These are phyloP conservation scores for Mycena venus DNA, from an alignment of 768 basidiomycete genomes.

Conservation along the genomic window DNA sequence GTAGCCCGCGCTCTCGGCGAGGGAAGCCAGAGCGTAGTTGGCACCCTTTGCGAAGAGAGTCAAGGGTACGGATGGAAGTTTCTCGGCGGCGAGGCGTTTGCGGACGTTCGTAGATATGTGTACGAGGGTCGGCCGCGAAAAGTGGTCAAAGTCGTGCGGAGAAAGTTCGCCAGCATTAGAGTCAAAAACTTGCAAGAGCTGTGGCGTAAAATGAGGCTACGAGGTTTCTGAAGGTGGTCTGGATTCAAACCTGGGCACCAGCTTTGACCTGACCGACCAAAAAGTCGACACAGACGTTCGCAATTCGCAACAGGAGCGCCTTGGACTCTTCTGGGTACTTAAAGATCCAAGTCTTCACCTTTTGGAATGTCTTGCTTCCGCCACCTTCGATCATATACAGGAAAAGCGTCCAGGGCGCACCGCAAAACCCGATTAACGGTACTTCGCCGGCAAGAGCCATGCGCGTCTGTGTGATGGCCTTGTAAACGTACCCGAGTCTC, in stretches of 20 bases:
- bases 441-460: constrained; percentile 87
- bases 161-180: constrained; percentile 96
- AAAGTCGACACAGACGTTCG: constrained; percentile 91
- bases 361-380: constrained; percentile 89
- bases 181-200: constrained; percentile 98
- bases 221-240: background rate
- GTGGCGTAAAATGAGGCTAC: constrained; percentile 11
- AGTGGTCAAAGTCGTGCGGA: constrained; percentile 85
- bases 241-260: constrained; percentile 88
- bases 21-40: constrained; percentile 72
- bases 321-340: constrained; percentile 89
- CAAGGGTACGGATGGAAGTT: constrained; percentile 78
- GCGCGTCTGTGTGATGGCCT: constrained; percentile 90
- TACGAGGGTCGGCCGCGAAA: constrained; percentile 84
- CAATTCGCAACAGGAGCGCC: constrained; percentile 80
- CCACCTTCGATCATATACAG: constrained; percentile 99
- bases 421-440: constrained; percentile 96
- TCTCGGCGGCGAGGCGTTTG: constrained; percentile 63
- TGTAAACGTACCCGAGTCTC: constrained; percentile 92
- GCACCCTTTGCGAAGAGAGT: constrained; percentile 97
- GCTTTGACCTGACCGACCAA: constrained; percentile 94
- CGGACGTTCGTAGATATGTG: constrained; percentile 83
- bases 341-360: constrained; percentile 95
- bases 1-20: constrained; percentile 80
- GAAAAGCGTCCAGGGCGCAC: constrained; percentile 98